Evolutionary conservation across 2,329 filamentous ascomycete species (phyloP), one percentile per base, ranked within the genome.

Genomic region (Neofusicoccum sp.): DNA sequence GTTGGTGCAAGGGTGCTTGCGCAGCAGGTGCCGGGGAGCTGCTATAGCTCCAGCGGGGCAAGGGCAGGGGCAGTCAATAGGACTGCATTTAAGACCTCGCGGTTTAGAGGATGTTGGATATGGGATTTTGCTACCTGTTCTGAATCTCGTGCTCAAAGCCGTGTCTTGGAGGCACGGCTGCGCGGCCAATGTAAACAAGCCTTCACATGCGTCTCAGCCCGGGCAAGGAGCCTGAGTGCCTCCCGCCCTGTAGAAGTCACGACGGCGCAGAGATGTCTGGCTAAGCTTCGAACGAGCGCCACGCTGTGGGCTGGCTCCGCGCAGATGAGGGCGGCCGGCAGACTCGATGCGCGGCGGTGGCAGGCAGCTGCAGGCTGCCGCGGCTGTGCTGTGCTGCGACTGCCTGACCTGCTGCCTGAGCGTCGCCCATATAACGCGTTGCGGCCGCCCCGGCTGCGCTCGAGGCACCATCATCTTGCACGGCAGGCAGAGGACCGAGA

Each of bases 31-130:
- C 43, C 56, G 26, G 44, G 43, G 43, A 48, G 56, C 33, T 48
- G 56, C 56, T 59, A 59, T 59, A 59, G 56, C 56, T 59, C 56
- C 56, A 41, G 45, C 56, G 44, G 49, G 49, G 49, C 49, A 41
- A 41, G 36, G 14, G 9, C 41, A 24, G 31, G 14, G 34, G 45
- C 6, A 12, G 45, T n/a, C 34, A 9, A 45, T 7, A 47, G 20
- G 5, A 36, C 8, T 36, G 34, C 8, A 36, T 36, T 36, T 6
- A n/a, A n/a, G n/a, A n/a, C n/a, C n/a, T n/a, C n/a, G n/a, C n/a
- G n/a, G n/a, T n/a, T n/a, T n/a, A n/a, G n/a, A n/a, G n/a, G n/a
- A n/a, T 36, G 34, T 36, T 36, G 36, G 14, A 14, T 40, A 12
- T 40, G 11, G 36, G 14, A 40, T n/a, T 16, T n/a, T n/a, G n/a